Base-by-base conservation (phyloP, 306 rosid species). In the Cucumis hystrix region DNA sequence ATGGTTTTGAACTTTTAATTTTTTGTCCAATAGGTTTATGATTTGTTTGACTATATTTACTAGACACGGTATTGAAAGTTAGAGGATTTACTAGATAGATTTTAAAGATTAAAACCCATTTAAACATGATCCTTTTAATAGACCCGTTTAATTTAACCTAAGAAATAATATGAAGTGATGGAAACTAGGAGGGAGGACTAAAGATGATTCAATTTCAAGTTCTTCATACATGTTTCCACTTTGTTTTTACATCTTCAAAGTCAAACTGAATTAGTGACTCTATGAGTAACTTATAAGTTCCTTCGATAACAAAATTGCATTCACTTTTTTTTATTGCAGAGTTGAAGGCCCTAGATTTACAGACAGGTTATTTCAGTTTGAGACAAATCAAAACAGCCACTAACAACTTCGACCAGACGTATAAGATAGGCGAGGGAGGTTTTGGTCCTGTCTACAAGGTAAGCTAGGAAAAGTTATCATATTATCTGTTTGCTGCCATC, bases 361-460 rank as follows among this genome's bases (percentile, higher is more conserved):
- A 65, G 52, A 78, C 80, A 0, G 80, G 80, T 14, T 78, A 65
- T 78, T 78, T 78, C 80, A 63, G 70, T 78, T 52, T 78, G 30
- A 78, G 65, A 78, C 80, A 78, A 65, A 78, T 78, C 17, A 78
- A 65, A 78, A 18, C 75, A 47, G 80, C 80, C 63, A 78, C 80
- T 51, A 56, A 52, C 52, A 78, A 64, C 75, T 78, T 78, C 21
- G 61, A 78, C 62, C 16, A 52, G 20, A 47, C 73, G 4, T 30
- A 78, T 18, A 78, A 78, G 75, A 78, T 78, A 39, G 80, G 80
- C 30, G 80, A 78, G n/a, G 80, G 80, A 64, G 80, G 80, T 62
- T 78, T 78, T 15, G 80, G 80, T 49, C 74, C 80, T 8, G 74
- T 78, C 5, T 78, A 33, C 75, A 78, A 78, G 80, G 80, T 78